Evolutionary conservation across 2,329 filamentous ascomycete species (phyloP).

Genomic region (Pseudogymnoascus sp.): DNA sequence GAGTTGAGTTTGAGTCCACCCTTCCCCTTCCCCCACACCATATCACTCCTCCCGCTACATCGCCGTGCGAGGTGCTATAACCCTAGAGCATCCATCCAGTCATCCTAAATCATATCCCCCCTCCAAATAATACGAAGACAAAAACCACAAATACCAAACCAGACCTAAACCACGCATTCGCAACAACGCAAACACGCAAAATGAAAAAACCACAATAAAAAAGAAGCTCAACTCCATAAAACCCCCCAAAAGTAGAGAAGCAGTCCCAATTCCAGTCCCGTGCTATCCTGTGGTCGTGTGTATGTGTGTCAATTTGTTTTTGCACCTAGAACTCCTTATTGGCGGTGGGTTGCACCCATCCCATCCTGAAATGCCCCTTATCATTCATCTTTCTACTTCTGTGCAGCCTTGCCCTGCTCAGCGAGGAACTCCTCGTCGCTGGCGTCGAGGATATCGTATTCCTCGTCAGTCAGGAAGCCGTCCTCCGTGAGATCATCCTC

Average conservation of each 20-base stretch:
- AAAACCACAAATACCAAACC: background rate
- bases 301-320: constrained; percentile 1
- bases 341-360: background rate
- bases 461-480: constrained; percentile 90
- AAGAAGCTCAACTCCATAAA: background rate
- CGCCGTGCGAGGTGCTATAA: background rate
- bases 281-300: background rate
- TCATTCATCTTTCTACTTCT: background rate
- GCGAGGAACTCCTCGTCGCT: constrained; percentile 76
- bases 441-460: constrained; percentile 94
- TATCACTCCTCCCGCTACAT: background rate
- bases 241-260: background rate
- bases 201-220: background rate
- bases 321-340: constrained; percentile 2
- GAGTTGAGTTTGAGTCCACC: background rate
- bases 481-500: constrained; percentile 53
- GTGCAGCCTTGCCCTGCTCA: constrained; percentile 34
- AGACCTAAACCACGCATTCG: background rate
- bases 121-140: background rate
- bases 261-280: background rate
- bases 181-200: background rate
- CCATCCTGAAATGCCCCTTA: background rate
- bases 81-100: background rate
- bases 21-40: background rate
- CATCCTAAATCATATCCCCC: background rate